Conservation (phyloP, 495 filamentous ascomycete genomes). For the Penicillium robsamsonii region DNA sequence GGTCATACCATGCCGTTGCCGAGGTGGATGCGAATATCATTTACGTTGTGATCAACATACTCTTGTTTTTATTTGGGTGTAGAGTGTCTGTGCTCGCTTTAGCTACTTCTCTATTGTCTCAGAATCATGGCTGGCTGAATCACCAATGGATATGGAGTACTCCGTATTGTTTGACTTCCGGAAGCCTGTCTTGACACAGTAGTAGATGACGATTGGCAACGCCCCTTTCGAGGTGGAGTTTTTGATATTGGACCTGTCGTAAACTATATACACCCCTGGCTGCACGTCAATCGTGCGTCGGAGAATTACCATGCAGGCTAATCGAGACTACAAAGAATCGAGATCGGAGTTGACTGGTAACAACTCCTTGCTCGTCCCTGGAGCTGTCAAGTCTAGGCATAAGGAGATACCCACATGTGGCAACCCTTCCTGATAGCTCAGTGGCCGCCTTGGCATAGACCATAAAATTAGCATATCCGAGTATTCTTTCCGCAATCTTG, state of each 20-base stretch:
- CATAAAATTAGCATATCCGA: background rate
- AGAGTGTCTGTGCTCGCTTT: background rate
- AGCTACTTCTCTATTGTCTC: constrained; percentile 2
- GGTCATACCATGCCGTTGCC: background rate
- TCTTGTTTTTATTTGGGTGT: background rate
- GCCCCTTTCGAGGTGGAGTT: background rate
- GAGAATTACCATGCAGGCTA: background rate
- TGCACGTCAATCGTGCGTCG: background rate
- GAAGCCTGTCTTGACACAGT: too few relatives aligned
- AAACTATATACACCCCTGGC: background rate
- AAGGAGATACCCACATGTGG: background rate
- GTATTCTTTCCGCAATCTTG: background rate
- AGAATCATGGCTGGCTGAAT: background rate
- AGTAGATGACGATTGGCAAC: background rate
- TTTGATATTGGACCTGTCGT: constrained; percentile 10
- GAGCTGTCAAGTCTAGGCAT: constrained; percentile 2
- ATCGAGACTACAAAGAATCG: background rate
- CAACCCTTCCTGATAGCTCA: background rate
- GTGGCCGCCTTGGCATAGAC: background rate
- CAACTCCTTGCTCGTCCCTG: background rate
- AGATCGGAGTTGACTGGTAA: background rate
- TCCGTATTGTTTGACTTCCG: background rate
- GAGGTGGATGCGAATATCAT: background rate
- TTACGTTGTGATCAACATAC: constrained; percentile 5
- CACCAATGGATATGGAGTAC: background rate